These are phyloP conservation scores for Ambrosia artemisiifolia DNA, from an alignment of 129 eudicot genomes.

Conservation along the genomic window DNA sequence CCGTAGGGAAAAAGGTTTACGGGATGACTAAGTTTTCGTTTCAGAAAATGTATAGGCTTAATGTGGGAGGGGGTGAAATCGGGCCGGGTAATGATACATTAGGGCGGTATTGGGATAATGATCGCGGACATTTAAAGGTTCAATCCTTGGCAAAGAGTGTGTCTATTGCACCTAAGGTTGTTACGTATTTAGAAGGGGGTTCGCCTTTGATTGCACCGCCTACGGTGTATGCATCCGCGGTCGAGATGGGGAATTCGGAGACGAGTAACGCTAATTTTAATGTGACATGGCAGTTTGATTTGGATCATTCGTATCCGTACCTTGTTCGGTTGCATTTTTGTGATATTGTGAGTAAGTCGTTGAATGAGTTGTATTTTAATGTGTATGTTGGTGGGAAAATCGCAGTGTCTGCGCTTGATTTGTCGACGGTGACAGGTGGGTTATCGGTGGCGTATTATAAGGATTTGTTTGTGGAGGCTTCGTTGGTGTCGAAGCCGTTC, in stretches of 20 bases:
- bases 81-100: slow-evolving; percentile 62
- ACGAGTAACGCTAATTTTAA: slow-evolving; percentile 56
- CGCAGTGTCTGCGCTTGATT: slow-evolving; percentile 59
- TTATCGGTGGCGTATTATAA: slow-evolving; percentile 58
- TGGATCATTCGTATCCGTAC: slow-evolving; percentile 48
- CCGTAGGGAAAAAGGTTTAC: slow-evolving; percentile 35
- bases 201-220: slow-evolving; percentile 80
- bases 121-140: slow-evolving; percentile 37
- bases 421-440: slow-evolving; percentile 48
- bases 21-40: slow-evolving; percentile 47
- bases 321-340: slow-evolving; percentile 79
- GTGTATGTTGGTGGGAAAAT: slow-evolving; percentile 69
- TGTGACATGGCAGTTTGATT: slow-evolving; percentile 66
- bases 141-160: slow-evolving; percentile 31
- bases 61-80: slow-evolving; percentile 56
- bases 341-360: slow-evolving; percentile 78
- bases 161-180: slow-evolving; percentile 45
- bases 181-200: slow-evolving; percentile 57
- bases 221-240: slow-evolving; percentile 60
- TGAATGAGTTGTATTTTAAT: slow-evolving; percentile 69
- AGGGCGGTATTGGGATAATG: slow-evolving; percentile 64
- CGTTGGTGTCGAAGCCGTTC: slow-evolving; percentile 47
- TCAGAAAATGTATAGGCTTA: slow-evolving; percentile 56
- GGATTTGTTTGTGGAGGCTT: slow-evolving; percentile 59
- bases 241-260: slow-evolving; percentile 63